Evolutionary conservation across 768 basidiomycete species (phyloP).

Genomic region (Xerocomus potaroensis): DNA sequence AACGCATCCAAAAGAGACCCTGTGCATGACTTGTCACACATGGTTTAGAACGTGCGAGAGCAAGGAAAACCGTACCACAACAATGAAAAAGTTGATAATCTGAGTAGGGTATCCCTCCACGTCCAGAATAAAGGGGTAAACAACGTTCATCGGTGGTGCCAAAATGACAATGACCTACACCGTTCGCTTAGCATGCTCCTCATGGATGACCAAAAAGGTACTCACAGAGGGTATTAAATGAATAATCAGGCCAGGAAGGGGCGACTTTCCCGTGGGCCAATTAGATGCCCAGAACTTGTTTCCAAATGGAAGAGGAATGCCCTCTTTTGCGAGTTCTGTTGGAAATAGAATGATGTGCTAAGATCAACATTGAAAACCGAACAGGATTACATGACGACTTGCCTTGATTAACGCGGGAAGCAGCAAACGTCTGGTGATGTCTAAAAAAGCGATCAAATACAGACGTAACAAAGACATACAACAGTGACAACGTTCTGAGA

Average conservation of each 20-base stretch:
- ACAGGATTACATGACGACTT: background rate
- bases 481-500: slow-evolving; percentile 31
- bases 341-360: background rate
- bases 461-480: slow-evolving; percentile 13
- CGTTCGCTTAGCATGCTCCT: background rate
- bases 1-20: slow-evolving; percentile 56
- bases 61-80: slow-evolving; percentile 53
- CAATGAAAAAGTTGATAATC: slow-evolving; percentile 54
- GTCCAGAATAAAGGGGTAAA: slow-evolving; percentile 60
- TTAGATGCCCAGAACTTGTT: slow-evolving; percentile 60
- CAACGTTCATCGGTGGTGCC: slow-evolving; percentile 48
- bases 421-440: slow-evolving; percentile 42
- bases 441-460: too few relatives aligned
- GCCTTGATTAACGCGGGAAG: slow-evolving; percentile 52
- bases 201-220: background rate
- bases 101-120: slow-evolving; percentile 47
- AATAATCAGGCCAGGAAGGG: slow-evolving; percentile 51
- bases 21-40: slow-evolving; percentile 32
- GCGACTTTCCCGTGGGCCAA: slow-evolving; percentile 56
- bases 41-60: slow-evolving; percentile 37
- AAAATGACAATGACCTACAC: slow-evolving; percentile 49
- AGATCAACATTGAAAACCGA: background rate
- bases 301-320: slow-evolving; percentile 56
- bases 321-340: slow-evolving; percentile 57
- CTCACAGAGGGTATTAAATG: slow-evolving; percentile 50